A percentile compares a stretch with the other conserved stretches of the same genome.
Evolutionary conservation across 1,139 yeast genomes (phyloP).

Genomic region (Hansenula sp.): DNA sequence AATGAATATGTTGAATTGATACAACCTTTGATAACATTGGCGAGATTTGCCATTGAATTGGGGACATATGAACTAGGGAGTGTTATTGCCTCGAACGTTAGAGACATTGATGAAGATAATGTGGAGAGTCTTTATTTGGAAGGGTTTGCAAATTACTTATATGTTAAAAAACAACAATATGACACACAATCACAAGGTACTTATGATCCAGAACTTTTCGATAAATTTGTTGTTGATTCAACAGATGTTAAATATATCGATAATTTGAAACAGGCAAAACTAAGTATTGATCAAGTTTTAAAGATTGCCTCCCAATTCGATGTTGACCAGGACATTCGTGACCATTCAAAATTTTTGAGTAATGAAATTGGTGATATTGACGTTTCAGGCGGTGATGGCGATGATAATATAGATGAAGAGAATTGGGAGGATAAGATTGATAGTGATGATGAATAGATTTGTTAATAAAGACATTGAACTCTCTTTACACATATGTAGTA

Average conservation of each 20-base stretch:
- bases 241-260: constrained; percentile 10
- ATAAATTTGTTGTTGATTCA: constrained; percentile 10
- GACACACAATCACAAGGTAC: constrained; percentile 3
- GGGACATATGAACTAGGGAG: constrained; percentile 65
- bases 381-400: constrained; percentile 37
- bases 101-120: constrained; percentile 79
- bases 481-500: too few species aligned
- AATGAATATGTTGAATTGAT: constrained; percentile 59
- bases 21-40: constrained; percentile 65
- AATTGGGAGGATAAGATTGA: constrained; percentile 39
- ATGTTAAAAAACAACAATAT: constrained; percentile 37
- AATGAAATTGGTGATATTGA: constrained; percentile 56
- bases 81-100: constrained; percentile 55
- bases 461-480: too few species aligned
- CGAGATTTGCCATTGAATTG: constrained; percentile 75
- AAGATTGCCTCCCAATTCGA: constrained; percentile 38
- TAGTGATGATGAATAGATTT: constrained; percentile 24
- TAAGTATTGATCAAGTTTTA: constrained; percentile 15
- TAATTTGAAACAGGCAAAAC: constrained; percentile 14
- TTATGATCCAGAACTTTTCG: constrained; percentile 19
- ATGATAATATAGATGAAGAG: constrained; percentile 43
- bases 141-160: constrained; percentile 67
- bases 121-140: constrained; percentile 79
- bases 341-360: constrained; percentile 47
- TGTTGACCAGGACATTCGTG: constrained; percentile 50